phyloP scores from a whole-genome alignment of 345 rosid genomes.

The thale cress (Arabidopsis thaliana) region TAIR10.1 NC_003070.9:5805001-5805500 shows the following conservation, averaged over 20 bases:
- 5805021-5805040: constrained; percentile 61
- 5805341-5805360: constrained; percentile 66
- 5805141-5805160: constrained; percentile 81
- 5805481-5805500: constrained; percentile 55
- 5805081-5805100: constrained; percentile 71
- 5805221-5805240: constrained; percentile 44
- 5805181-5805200: neutral
- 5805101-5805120: constrained; percentile 80
- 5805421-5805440: constrained; percentile 9
- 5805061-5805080: constrained; percentile 91
- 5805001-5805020: constrained; percentile 6
- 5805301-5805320: constrained; percentile 70
- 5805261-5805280: constrained; percentile 87
- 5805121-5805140: constrained; percentile 81
- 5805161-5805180: constrained; percentile 6
- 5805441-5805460: neutral
- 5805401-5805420: neutral
- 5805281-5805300: constrained; percentile 83
- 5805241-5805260: constrained; percentile 90
- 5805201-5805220: neutral
- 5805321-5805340: constrained; percentile 74
- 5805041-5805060: constrained; percentile 71
- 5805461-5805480: constrained; percentile 49
- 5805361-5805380: constrained; percentile 50
- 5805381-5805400: neutral